A percentile compares a stretch with the other conserved stretches of the same genome.
Conservation (phyloP, 2,329 filamentous ascomycete genomes). For the Exophiala spinifera region DNA sequence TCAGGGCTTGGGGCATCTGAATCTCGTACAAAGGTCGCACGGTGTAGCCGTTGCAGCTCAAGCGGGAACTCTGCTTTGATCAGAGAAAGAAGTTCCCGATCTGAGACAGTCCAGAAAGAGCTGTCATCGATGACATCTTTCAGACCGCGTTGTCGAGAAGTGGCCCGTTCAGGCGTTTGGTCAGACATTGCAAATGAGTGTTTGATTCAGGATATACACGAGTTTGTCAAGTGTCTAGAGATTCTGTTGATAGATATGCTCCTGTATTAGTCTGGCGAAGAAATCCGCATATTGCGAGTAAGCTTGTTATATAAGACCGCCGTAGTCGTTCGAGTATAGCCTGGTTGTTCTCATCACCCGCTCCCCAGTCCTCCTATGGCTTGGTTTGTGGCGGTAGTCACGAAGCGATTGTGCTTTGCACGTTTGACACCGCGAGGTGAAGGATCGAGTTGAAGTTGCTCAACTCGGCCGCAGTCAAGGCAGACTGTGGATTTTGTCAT, state of each 20-base stretch:
- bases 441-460: not conserved
- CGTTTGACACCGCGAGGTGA: not conserved
- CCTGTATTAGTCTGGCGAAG: not conserved
- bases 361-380: not conserved
- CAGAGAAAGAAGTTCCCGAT: constrained; percentile 28
- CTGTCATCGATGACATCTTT: constrained; percentile 10
- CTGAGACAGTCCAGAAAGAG: constrained; percentile 20
- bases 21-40: constrained; percentile 27
- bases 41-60: constrained; percentile 33
- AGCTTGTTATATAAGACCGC: not conserved
- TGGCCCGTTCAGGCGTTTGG: not conserved
- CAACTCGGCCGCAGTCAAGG: too few relatives aligned
- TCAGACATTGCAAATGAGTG: not conserved
- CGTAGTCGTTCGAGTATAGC: not conserved
- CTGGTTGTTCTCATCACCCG: constrained; percentile 7
- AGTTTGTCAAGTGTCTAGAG: not conserved
- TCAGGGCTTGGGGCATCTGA: constrained; percentile 8
- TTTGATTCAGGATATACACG: not conserved
- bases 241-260: not conserved
- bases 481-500: too few relatives aligned
- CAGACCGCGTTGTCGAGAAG: not conserved
- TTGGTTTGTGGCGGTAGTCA: not conserved
- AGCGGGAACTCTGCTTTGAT: constrained; percentile 29
- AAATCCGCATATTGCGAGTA: constrained; percentile 6
- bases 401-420: not conserved